phyloP scores from a whole-genome alignment of 2,329 filamentous ascomycete genomes.

The Chrysoporthe deuterocubensis region DNA sequence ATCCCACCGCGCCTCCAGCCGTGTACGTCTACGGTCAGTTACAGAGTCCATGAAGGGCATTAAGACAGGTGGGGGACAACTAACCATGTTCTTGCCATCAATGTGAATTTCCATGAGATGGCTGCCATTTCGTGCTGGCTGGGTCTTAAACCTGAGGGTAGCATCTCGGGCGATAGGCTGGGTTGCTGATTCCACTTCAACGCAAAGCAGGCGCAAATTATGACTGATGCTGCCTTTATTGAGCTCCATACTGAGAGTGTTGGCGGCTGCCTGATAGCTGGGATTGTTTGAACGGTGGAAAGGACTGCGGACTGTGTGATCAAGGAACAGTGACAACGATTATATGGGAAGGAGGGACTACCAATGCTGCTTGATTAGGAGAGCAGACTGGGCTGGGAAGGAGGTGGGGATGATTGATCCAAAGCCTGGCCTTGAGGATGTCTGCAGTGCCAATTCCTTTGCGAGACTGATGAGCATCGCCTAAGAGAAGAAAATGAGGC shows the following conservation, averaged over 20 bases:
- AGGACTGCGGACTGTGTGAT: not conserved
- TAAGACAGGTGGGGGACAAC: not conserved
- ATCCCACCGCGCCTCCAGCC: conserved; percentile 22
- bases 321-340: not conserved
- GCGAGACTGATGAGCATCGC: not conserved
- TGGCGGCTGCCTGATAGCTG: not conserved
- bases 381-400: not conserved
- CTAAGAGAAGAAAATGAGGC: not conserved
- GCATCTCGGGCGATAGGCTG: conserved; percentile 18
- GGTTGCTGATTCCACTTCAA: not conserved
- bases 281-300: not conserved
- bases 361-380: not conserved
- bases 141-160: conserved; percentile 10
- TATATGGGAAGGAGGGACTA: not conserved
- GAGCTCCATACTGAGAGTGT: not conserved
- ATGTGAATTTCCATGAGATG: conserved; percentile 24
- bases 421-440: not conserved
- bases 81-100: conserved; percentile 21
- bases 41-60: no score
- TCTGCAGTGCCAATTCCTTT: not conserved
- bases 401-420: not conserved
- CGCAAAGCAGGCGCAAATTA: conserved; percentile 2
- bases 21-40: not conserved
- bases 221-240: not conserved
- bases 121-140: not conserved